Evolutionary conservation across 2,329 filamentous ascomycete genomes (phyloP).

Genomic region (Aspergillus quadricinctus): DNA sequence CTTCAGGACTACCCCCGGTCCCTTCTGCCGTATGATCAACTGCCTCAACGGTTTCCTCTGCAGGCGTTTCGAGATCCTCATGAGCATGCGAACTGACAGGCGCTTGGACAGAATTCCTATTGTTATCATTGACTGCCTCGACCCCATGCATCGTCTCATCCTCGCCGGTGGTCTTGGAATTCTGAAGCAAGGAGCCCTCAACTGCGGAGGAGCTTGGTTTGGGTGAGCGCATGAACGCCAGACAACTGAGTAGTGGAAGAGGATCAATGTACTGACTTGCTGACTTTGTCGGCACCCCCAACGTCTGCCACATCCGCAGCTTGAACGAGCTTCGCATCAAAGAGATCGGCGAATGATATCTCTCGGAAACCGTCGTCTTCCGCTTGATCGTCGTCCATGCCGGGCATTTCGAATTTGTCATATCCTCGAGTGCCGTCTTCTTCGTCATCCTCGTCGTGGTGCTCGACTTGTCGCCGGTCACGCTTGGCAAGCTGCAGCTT

Average conservation of each 20-base stretch:
- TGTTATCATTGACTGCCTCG: background rate
- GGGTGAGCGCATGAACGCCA: slow-evolving; percentile 25
- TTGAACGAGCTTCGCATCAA: slow-evolving; percentile 63
- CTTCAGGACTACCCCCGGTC: background rate
- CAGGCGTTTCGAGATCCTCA: background rate
- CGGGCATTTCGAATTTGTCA: slow-evolving; percentile 70
- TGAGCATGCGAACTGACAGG: background rate
- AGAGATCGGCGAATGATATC: slow-evolving; percentile 59
- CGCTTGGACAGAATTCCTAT: background rate
- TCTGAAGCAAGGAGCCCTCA: slow-evolving; percentile 20
- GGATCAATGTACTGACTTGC: slow-evolving; percentile 37
- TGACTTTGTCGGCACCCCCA: slow-evolving; percentile 29
- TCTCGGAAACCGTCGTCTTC: slow-evolving; percentile 59
- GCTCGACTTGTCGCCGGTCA: slow-evolving; percentile 52
- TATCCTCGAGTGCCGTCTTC: slow-evolving; percentile 69
- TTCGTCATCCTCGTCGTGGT: slow-evolving; percentile 57
- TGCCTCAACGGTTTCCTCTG: background rate
- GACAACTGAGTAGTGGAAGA: slow-evolving; percentile 14
- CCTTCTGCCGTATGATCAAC: background rate
- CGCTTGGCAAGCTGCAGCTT: slow-evolving; percentile 64
- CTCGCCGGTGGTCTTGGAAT: slow-evolving; percentile 9
- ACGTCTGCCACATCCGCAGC: slow-evolving; percentile 29
- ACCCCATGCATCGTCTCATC: background rate
- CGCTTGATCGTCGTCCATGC: slow-evolving; percentile 53
- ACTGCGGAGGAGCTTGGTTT: slow-evolving; percentile 25